Evolutionary conservation across 1,284 basidiomycete species (phyloP).

Genomic region (Schizophyllum amplum): DNA sequence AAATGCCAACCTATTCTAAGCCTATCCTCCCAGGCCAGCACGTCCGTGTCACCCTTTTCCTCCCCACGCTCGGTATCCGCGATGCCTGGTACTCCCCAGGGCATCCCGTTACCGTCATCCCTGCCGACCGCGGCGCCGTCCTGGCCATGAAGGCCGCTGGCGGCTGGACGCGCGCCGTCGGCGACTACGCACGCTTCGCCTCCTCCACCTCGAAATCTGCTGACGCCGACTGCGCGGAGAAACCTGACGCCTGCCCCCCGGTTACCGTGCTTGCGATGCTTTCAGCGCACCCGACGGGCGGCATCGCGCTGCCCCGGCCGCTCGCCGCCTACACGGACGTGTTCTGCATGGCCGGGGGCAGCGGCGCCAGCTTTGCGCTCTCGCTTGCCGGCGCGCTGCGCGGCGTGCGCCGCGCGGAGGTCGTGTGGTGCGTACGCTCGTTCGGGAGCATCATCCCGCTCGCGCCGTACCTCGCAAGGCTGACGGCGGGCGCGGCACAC

Average conservation of each 20-base stretch:
- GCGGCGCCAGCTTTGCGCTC: constrained; percentile 57
- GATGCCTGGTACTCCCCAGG: neutral
- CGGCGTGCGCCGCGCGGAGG: constrained; percentile 31
- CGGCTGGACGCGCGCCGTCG: neutral
- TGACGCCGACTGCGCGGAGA: too few species aligned
- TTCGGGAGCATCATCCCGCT: constrained; percentile 58
- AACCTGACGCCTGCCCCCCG: too few species aligned
- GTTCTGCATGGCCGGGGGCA: constrained; percentile 61
- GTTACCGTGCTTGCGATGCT: neutral
- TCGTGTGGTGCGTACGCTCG: constrained; percentile 52
- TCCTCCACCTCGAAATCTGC: neutral
- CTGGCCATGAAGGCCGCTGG: neutral
- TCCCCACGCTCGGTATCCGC: neutral
- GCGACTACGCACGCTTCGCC: neutral
- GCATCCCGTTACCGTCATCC: neutral
- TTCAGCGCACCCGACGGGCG: neutral
- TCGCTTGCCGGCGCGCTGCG: constrained; percentile 29
- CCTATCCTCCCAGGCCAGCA: neutral
- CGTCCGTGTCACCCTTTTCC: neutral
- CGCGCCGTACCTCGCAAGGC: constrained; percentile 43
- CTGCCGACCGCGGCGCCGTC: neutral
- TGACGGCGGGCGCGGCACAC: constrained; percentile 42
- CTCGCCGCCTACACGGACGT: constrained; percentile 44
- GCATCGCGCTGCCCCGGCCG: neutral
- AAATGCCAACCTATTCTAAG: neutral